phyloP scores from a whole-genome alignment of 805 yeast genomes.

The Zygosaccharomyces rouxii region DNA sequence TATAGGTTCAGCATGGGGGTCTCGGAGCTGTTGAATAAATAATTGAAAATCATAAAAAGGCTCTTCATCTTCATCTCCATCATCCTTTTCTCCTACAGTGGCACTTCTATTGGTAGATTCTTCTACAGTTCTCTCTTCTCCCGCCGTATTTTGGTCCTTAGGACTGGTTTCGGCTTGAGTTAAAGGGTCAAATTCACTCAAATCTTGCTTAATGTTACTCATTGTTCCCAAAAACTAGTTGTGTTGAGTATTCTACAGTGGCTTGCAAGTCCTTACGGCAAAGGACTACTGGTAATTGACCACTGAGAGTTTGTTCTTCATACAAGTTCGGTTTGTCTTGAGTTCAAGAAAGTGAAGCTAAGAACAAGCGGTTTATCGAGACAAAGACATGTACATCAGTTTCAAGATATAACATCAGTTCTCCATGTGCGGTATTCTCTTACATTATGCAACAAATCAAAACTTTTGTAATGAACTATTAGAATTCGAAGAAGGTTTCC shows the following conservation, averaged over 20 bases:
- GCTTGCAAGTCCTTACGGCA: not conserved
- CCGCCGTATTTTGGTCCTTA: conserved; percentile 2
- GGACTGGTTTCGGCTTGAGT: not conserved
- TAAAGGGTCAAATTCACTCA: conserved; percentile 10
- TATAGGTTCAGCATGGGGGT: conserved; percentile 79
- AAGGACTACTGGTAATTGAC: not conserved
- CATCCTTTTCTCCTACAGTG: not conserved
- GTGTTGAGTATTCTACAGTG: not conserved
- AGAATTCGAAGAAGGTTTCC: conserved; percentile 18
- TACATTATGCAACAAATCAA: conserved; percentile 27
- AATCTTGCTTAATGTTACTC: not conserved
- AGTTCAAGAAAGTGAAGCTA: not conserved
- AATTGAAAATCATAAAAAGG: conserved; percentile 73
- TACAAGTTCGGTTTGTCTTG: not conserved
- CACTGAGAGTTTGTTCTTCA: not conserved
- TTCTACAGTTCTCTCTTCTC: conserved; percentile 3
- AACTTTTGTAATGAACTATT: conserved; percentile 6
- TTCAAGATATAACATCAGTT: not conserved
- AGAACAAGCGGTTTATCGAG: not conserved
- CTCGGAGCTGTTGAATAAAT: conserved; percentile 66
- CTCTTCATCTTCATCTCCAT: conserved; percentile 21
- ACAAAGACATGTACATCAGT: not conserved
- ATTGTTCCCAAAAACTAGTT: not conserved
- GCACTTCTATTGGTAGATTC: not conserved
- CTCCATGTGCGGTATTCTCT: conserved; percentile 55